Base-by-base conservation (phyloP, 306 rosid genomes). In the Acacia crassicarpa region DNA sequence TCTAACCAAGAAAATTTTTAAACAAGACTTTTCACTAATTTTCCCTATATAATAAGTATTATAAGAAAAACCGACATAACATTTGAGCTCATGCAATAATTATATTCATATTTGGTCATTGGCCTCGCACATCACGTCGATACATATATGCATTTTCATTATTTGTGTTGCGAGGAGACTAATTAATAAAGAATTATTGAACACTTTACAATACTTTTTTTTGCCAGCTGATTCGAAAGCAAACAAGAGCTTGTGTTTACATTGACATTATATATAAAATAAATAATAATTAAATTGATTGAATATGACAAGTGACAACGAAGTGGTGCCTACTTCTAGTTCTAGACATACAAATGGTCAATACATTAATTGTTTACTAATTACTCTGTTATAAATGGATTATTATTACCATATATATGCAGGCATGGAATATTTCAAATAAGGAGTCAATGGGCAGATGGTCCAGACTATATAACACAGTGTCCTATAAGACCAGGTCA, bases 391-490 rank as follows among this genome's bases (percentile, higher is more conserved):
- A 20, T 53, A 53, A 19, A 53, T 53, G 61, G 56, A 53, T 53
- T 53, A 53, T 8, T 22, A 5, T 38, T 38, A 38, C 41, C 41
- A 38, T 38, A 19, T 16, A 17, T 3, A 53, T 56, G 75, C 78
- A 94, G 97, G 98, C 98, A 94, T 49, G 98, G 93, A 65, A 62
- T 94, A 2, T 51, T 90, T 71, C 97, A 94, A 41, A 40, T 85
- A 23, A 43, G 81, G 51, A 89, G 86, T 9, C 87, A 56, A 0
- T 94, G 97, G 98, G 90, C 98, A 5, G 98, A 94, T 19, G 98
- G 98, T 27, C 98, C 97, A 0, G 89, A 32, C 32, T 88, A 78
- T 63, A 85, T 87, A 58, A 94, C 94, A n/a, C 98, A 94, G 66
- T 94, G 97, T 38, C 93, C 97, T 6, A 92, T 94, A 22, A 86